Evolutionary conservation across 345 rosid genomes (phyloP).

Genomic region (Populus alba): DNA sequence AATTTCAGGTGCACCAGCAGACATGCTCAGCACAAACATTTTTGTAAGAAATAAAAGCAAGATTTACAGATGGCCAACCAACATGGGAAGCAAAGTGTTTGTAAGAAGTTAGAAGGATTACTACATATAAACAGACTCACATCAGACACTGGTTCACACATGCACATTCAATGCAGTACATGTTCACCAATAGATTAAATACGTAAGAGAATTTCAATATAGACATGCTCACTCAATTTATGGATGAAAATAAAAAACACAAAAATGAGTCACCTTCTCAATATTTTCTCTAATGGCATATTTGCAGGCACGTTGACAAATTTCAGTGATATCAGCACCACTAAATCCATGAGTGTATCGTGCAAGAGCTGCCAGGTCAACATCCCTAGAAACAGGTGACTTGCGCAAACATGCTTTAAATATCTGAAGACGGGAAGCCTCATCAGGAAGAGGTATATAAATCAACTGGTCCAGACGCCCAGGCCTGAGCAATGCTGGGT

Average conservation of each 20-base stretch:
- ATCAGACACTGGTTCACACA: not conserved
- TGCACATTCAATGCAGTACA: not conserved
- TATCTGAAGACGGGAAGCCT: slow-evolving; percentile 32
- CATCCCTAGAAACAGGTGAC: slow-evolving; percentile 27
- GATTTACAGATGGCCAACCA: not conserved
- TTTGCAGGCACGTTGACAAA: slow-evolving; percentile 40
- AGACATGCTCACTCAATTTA: not conserved
- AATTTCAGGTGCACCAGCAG: not conserved
- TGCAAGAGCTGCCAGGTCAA: slow-evolving; percentile 32
- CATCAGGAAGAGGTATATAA: slow-evolving; percentile 39
- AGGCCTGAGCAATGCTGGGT: slow-evolving; percentile 37
- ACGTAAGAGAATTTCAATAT: not conserved
- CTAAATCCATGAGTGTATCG: slow-evolving; percentile 34
- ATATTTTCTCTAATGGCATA: slow-evolving; percentile 40
- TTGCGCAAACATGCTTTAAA: slow-evolving; percentile 38
- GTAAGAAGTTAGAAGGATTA: not conserved
- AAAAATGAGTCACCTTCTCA: slow-evolving; percentile 17
- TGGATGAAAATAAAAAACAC: not conserved
- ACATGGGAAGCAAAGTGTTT: not conserved
- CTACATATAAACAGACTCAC: not conserved
- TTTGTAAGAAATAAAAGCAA: not conserved
- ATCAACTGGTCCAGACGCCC: slow-evolving; percentile 40
- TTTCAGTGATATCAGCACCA: slow-evolving; percentile 38
- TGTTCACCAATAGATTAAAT: not conserved
- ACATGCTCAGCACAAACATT: not conserved